Percentiles rank a stretch among this genome's conserved stretches.
Evolutionary conservation across 2,329 filamentous ascomycete genomes (phyloP).

Genomic region (Neofusicoccum laricinum): DNA sequence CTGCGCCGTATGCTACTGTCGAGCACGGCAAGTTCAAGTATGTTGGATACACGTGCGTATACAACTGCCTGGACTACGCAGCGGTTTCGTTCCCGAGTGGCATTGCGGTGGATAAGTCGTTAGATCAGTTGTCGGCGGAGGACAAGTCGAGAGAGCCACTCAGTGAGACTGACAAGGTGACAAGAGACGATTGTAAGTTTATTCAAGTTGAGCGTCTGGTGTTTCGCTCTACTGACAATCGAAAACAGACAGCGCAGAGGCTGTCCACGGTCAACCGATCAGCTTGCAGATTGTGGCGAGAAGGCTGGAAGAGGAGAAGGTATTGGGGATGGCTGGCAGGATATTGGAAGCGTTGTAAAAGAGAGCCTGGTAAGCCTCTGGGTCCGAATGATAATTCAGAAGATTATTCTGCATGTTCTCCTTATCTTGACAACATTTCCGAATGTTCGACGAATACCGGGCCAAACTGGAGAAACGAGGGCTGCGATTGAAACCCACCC

Average conservation of each 20-base stretch:
- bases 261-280: constrained; percentile 44
- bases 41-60: constrained; percentile 48
- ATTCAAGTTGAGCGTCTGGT: background rate
- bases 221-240: background rate
- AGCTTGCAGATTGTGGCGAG: constrained; percentile 41
- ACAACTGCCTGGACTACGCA: constrained; percentile 48
- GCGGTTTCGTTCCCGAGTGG: constrained; percentile 46
- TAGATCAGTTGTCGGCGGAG: constrained; percentile 31
- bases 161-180: constrained; percentile 18
- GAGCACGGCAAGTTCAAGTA: constrained; percentile 21
- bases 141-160: constrained; percentile 28
- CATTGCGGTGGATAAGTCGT: constrained; percentile 16
- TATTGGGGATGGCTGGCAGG: constrained; percentile 37
- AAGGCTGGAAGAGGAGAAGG: constrained; percentile 43
- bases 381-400: too few relatives aligned
- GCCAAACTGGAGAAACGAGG: too few relatives aligned
- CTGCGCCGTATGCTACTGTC: constrained; percentile 32
- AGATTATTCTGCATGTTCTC: too few relatives aligned
- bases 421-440: too few relatives aligned
- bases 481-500: too few relatives aligned
- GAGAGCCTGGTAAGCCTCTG: background rate
- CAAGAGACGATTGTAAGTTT: constrained; percentile 41
- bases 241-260: constrained; percentile 33
- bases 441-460: too few relatives aligned
- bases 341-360: constrained; percentile 31